Conservation (phyloP, 495 filamentous ascomycete species). For the Pseudevernia furfuracea region DNA sequence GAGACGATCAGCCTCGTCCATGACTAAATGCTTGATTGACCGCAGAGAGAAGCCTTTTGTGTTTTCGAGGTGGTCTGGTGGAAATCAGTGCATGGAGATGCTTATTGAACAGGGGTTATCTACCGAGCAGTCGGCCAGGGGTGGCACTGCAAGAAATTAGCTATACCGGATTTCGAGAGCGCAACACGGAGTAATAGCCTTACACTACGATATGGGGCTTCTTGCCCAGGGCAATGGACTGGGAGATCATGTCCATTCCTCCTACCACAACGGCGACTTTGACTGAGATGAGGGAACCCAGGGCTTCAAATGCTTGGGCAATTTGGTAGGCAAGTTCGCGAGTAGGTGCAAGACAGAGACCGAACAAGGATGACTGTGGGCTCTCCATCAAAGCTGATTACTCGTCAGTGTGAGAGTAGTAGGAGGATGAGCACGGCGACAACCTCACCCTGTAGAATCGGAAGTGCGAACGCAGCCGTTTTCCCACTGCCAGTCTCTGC, state of each 20-base stretch:
- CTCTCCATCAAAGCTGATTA: constrained; percentile 63
- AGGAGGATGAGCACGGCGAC: background rate
- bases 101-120: background rate
- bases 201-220: constrained; percentile 72
- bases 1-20: constrained; percentile 91
- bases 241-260: constrained; percentile 90
- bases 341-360: constrained; percentile 80
- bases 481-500: constrained; percentile 95
- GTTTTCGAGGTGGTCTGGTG: constrained; percentile 73
- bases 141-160: constrained; percentile 55
- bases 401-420: constrained; percentile 6
- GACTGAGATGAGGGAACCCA: constrained; percentile 76
- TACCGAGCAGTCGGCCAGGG: constrained; percentile 71
- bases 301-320: constrained; percentile 69
- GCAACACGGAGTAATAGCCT: background rate
- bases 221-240: constrained; percentile 81
- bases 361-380: constrained; percentile 61
- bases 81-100: background rate
- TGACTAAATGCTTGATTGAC: constrained; percentile 73
- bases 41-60: constrained; percentile 88
- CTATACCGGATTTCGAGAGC: constrained; percentile 44
- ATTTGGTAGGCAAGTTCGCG: constrained; percentile 91
- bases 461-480: constrained; percentile 83
- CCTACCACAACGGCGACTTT: constrained; percentile 74
- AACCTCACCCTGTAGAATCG: constrained; percentile 62